Evolutionary conservation across 164 flowering plant species (phyloP).

Genomic region (Nymphaea thermarum): DNA sequence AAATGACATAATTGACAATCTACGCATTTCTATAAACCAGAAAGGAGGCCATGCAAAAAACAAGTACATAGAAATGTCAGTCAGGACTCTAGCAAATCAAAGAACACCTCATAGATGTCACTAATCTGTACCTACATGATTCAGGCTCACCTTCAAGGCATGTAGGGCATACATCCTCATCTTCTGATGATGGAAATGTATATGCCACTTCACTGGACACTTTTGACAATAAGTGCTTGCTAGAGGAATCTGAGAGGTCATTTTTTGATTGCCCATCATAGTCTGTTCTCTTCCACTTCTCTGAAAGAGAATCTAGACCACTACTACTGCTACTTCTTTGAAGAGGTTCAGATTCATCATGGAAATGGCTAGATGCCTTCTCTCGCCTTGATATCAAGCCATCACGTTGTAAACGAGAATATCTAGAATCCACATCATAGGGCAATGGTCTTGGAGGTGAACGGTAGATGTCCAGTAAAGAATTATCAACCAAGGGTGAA

Average conservation of each 20-base stretch:
- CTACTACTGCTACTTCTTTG: conserved; percentile 20
- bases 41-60: too few species aligned
- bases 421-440: conserved; percentile 42
- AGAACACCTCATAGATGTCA: neutral
- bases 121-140: neutral
- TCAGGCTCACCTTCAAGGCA: conserved; percentile 51
- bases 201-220: conserved; percentile 19
- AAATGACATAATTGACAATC: too few species aligned
- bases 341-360: conserved; percentile 46
- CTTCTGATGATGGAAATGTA: conserved; percentile 32
- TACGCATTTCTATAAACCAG: too few species aligned
- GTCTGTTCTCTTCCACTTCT: conserved; percentile 30
- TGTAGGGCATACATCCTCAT: conserved; percentile 66
- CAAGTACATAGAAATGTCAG: too few species aligned
- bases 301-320: conserved; percentile 22
- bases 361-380: conserved; percentile 39
- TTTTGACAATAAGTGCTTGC: conserved; percentile 25
- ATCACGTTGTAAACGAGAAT: conserved; percentile 40
- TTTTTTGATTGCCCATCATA: conserved; percentile 29
- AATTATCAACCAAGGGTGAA: conserved; percentile 18
- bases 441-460: conserved; percentile 23
- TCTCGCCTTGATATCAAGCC: conserved; percentile 52
- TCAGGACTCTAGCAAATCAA: neutral
- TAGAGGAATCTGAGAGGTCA: conserved; percentile 27
- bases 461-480: conserved; percentile 12